Evolutionary conservation across 2,329 filamentous ascomycete species (phyloP), one percentile per base, ranked within the genome.

Genomic region (Colletotrichum noveboracense): DNA sequence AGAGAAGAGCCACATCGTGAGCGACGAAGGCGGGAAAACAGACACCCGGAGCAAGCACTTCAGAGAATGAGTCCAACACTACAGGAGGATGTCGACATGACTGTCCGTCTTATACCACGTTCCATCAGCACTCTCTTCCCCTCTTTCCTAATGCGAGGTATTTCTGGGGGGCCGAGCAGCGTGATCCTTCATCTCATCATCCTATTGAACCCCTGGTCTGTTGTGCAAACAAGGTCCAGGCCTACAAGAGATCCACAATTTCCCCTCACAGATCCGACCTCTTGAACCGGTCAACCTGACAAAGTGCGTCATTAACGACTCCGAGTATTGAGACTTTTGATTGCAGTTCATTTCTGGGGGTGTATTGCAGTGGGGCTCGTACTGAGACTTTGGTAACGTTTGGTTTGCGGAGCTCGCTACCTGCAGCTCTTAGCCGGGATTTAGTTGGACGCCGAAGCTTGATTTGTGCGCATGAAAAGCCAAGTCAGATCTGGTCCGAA

Each of bases 181-280:
- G 32, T 43, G 43, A 36, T 62, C 36, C 28, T 56, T 36, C 72
- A 43, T 75, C 61, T 60, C 52, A 71, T 66, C 48, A 34, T 36
- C 21, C n/a, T 18, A 60, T 21, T 26, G 60, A 66, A 43, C 34
- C 67, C 65, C 71, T 69, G 28, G 71, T 73, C 71, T 61, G 66
- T 30, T 38, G 30, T 68, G 28, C 64, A 28, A 55, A 43, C 55
- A 72, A 68, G 52, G 52, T 36, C 52, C 36, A 64, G 55, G 18
- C 55, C 52, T 68, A 21, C 18, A 14, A 21, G 18, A 18, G 71
- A 13, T 28, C 71, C 71, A 73, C 56, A 73, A 73, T 69, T 73
- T 70, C 71, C 71, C 71, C 71, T 73, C 71, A 70, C 56, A 56
- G 55, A 58, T 58, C 55, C 24, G 55, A 58, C 55, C 55, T 58